Base-by-base conservation (phyloP, 345 rosid genomes). In the Lumnitzera littorea region DNA sequence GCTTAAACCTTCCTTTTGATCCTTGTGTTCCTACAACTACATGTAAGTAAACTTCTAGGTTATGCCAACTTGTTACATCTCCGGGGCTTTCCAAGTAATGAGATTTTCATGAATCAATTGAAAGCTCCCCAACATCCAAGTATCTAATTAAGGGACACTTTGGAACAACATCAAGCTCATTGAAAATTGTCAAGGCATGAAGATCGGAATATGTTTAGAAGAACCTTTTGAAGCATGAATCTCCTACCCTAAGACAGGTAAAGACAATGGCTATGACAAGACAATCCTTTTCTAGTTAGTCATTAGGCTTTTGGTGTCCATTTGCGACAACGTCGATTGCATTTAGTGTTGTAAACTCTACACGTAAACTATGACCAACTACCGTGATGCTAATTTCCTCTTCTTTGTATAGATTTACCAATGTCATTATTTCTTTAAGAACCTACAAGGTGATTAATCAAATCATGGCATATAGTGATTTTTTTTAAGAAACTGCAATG, bases 11-110 rank as follows among this genome's bases (percentile, higher is more conserved):
- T 24, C 82, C 88, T 58, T 46, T 48, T 23, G 70, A 62, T 48
- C 95, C 92, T 61, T 82, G 91, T 4, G 84, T 78, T 5, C 92
- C 95, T 0, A 89, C 96, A 5, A 86, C 84, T 14, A 96, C 98
- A 46, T 89, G 98, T 56, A 89, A 62, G 67, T 86, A 86, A 17
- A 46, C 70, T 65, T 91, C 96, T 62, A 86, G 61, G 48, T 80
- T 80, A 64, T 86, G 98, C 80, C 81, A 78, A 50, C 51, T 73
- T 0, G 68, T 48, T 0, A 71, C 2, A 68, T 63, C 72, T 62
- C 84, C 91, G 0, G 86, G 83, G 60, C 76, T 67, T 69, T 80
- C 86, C 67, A 91, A 31, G 83, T 81, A 86, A 46, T 48, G 59
- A 0, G 96, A 88, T 55, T 79, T 78, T 47, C 81, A 71, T 1